Evolutionary conservation across 2,329 filamentous ascomycete genomes (phyloP), one percentile per base, ranked within the genome.

Genomic region (Pseudogymnoascus sp.): DNA sequence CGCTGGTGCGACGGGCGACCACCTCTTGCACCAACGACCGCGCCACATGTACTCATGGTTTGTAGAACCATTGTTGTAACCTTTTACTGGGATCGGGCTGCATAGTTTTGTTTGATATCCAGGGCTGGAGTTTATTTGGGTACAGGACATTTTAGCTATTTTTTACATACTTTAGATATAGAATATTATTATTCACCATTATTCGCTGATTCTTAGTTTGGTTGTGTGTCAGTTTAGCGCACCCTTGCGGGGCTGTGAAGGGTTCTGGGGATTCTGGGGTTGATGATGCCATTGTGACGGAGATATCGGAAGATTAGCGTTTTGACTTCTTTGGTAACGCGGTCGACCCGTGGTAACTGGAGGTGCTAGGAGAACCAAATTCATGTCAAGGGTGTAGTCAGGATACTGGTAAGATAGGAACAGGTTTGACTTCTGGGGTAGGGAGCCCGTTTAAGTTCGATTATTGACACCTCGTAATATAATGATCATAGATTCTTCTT

Each of bases 61-160:
- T 56, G 28, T 34, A 56, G 16, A 10, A 34, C 6, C 50, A 56
- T 56, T 56, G 28, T 56, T 56, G 50, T 34, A 56, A 34, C 28
- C 28, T 11, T 16, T 56, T 56, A 34, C 25, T 31, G 25, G 46
- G 25, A 34, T 31, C 4, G 50, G 25, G 16, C 50, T 56, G 50
- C 50, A 56, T 56, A 56, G 50, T 56, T 56, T 31, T 34, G 25
- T 56, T 56, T 56, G 50, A 56, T 56, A 56, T 56, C 50, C 50
- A 34, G 50, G 50, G 50, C 28, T 56, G 50, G 50, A 56, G 50
- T 56, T 56, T 56, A 18, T 56, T 56, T 18, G 50, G 50, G 25
- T 56, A 56, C 28, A 56, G 50, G 28, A 56, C 50, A 56, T 56
- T 12, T 56, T 56, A 7, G 5, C 10, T 38, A 8, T 46, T 25